Conservation (phyloP, 345 rosid genomes). For the Streptanthus diversifolius region DNA sequence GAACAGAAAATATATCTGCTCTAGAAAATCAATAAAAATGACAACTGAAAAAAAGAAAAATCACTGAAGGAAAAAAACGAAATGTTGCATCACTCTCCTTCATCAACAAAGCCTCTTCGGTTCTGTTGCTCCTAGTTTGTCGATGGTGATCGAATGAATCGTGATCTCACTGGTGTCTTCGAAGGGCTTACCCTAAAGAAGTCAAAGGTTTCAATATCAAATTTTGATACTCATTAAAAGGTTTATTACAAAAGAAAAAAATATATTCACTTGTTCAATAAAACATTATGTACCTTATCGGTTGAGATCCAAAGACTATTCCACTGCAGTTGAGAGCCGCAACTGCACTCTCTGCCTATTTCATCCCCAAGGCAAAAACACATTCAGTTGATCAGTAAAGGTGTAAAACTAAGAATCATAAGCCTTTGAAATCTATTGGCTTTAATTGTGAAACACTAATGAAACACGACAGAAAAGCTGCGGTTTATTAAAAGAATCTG, state of each 20-base stretch:
- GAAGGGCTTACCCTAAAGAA: conserved; percentile 72
- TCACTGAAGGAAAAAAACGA: background rate
- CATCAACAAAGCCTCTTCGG: background rate
- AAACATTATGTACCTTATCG: conserved; percentile 48
- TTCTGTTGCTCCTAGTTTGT: conserved; percentile 11
- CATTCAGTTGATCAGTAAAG: background rate
- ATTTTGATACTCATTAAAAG: background rate
- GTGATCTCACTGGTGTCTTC: conserved; percentile 78
- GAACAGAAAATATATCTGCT: conserved; percentile 11
- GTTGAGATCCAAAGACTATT: conserved; percentile 66
- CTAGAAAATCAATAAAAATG: background rate
- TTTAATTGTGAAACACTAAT: background rate
- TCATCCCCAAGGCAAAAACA: conserved; percentile 13
- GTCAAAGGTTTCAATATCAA: background rate
- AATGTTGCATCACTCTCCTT: conserved; percentile 22
- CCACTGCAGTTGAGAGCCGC: conserved; percentile 72
- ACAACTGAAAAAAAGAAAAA: background rate
- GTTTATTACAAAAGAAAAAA: background rate
- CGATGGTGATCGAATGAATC: conserved; percentile 37
- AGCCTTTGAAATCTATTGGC: background rate
- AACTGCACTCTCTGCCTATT: conserved; percentile 84
- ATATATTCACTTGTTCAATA: background rate
- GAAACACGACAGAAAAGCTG: background rate
- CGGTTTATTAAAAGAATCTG: background rate
- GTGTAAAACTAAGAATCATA: background rate